phyloP scores from a whole-genome alignment of 75 land plant genomes.

The Gnetum montanum region DNA sequence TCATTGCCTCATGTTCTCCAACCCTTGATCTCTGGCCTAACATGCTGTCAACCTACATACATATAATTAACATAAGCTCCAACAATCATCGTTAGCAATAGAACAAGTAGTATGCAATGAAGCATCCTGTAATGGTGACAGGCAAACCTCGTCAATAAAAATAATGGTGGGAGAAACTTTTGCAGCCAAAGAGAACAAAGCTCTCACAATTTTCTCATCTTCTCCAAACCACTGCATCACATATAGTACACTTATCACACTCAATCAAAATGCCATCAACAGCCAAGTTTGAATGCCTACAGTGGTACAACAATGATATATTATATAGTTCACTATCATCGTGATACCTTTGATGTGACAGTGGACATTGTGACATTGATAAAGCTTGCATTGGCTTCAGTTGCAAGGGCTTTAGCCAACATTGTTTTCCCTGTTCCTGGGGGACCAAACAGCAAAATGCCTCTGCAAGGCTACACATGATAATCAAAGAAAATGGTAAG shows the following conservation, averaged over 20 bases:
- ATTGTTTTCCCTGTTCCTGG: constrained; percentile 95
- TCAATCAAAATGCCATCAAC: no score
- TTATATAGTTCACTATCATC: no score
- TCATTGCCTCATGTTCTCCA: constrained; percentile 91
- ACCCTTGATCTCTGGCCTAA: constrained; percentile 73
- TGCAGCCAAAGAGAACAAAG: constrained; percentile 77
- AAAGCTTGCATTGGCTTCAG: constrained; percentile 87
- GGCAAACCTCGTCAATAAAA: constrained; percentile 72
- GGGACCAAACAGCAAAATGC: constrained; percentile 83
- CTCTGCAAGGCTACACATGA: constrained; percentile 58
- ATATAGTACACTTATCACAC: neutral
- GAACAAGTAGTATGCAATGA: no score
- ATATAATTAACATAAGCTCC: neutral
- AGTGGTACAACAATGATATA: no score
- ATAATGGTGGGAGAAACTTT: constrained; percentile 92
- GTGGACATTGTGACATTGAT: constrained; percentile 93
- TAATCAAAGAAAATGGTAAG: neutral
- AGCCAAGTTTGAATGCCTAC: no score
- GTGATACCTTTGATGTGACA: constrained; percentile 67
- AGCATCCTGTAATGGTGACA: no score
- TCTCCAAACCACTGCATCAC: constrained; percentile 72
- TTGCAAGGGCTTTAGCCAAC: constrained; percentile 92
- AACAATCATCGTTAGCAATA: no score
- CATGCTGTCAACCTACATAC: constrained; percentile 70
- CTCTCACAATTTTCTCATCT: constrained; percentile 87